These are phyloP conservation scores for Penicillium sp. DNA, from an alignment of 2,329 filamentous ascomycete species.

Conservation along the genomic window DNA sequence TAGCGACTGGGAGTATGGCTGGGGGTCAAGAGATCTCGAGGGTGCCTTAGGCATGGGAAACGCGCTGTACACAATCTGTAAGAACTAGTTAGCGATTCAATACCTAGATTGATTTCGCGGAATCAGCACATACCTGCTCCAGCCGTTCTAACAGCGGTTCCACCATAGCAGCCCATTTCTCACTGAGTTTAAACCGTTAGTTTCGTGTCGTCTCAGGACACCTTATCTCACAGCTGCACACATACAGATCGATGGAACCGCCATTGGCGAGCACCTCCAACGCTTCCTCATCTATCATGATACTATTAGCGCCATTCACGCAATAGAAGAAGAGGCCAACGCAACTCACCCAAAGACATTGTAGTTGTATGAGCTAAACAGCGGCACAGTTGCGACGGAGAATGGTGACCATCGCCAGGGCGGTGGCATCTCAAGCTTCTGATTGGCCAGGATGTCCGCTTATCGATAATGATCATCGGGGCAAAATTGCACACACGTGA, in stretches of 20 bases:
- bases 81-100: constrained; percentile 5
- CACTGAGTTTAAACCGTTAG: constrained; percentile 54
- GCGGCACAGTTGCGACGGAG: constrained; percentile 15
- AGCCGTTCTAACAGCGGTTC: constrained; percentile 68
- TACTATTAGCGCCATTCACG: constrained; percentile 6
- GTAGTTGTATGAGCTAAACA: constrained; percentile 21
- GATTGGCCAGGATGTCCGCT: constrained; percentile 17
- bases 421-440: constrained; percentile 14
- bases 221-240: constrained; percentile 6
- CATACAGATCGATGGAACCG: constrained; percentile 64
- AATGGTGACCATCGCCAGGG: constrained; percentile 16
- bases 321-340: neutral
- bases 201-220: constrained; percentile 18
- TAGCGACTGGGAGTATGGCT: constrained; percentile 25
- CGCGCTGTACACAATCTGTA: constrained; percentile 73
- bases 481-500: constrained; percentile 3
- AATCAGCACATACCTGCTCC: constrained; percentile 58
- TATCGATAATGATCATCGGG: constrained; percentile 1
- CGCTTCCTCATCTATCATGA: constrained; percentile 52
- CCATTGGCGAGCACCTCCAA: constrained; percentile 62
- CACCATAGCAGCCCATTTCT: constrained; percentile 70
- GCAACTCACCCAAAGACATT: constrained; percentile 40
- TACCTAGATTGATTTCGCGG: neutral
- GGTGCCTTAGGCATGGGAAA: constrained; percentile 72
- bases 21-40: constrained; percentile 30